Evolutionary conservation across 768 basidiomycete species (phyloP), one percentile per base, ranked within the genome.

Genomic region (Serendipita indica): DNA sequence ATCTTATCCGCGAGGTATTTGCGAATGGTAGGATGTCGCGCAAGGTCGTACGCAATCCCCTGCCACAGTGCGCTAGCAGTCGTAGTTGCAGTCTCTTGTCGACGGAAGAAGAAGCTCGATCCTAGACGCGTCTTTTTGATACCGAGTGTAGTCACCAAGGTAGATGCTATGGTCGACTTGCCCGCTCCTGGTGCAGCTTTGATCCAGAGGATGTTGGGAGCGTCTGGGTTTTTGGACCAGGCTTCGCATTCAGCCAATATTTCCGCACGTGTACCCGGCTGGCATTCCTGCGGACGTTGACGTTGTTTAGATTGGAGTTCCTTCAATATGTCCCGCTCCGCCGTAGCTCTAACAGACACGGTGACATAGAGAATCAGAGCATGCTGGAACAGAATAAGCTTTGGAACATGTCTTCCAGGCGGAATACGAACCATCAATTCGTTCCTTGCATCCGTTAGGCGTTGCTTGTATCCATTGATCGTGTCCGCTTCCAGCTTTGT

Each of bases 191-290:
- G 49, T 16, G 20, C 6, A 3, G 20, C 49, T 30, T 54, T 54
- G 3, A 54, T 54, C 49, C 49, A 54, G 30, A 54, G 49, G 22
- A 54, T 54, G 30, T 54, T 54, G 7, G 49, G 30, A 28, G 49
- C 22, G n/a, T 54, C n/a, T 27, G n/a, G 20, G n/a, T 54, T 28
- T 16, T 22, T 7, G 4, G 30, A 25, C 49, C 49, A 54, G 30
- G 3, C 30, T 10, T 54, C 30, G 20, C 20, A 27, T 7, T 6
- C 30, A 6, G 5, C 30, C 7, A 54, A 30, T 3, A 54, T 27
- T 22, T 27, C 22, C n/a, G 6, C n/a, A 5, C 49, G 49, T 3
- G 49, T 54, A 22, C 30, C 49, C 4, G 20, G 6, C 22, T 3
- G 3, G 49, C 49, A 54, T 27, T 32, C 49, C n/a, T 16, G 49